Evolutionary conservation across 164 flowering plant species (phyloP).

Genomic region (Liriodendron chinense): DNA sequence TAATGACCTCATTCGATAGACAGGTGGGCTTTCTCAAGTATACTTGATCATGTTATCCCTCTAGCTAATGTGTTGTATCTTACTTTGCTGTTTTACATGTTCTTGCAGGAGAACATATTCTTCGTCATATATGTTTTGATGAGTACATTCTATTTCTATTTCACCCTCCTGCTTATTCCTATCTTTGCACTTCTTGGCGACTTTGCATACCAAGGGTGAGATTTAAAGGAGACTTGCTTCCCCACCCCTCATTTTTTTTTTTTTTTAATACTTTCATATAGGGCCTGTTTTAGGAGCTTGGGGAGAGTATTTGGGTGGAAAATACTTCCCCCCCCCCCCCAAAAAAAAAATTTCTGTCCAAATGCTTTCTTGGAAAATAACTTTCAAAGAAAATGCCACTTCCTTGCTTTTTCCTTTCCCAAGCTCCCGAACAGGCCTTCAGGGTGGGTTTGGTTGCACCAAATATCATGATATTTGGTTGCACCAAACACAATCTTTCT

Average conservation of each 20-base stretch:
- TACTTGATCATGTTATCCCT: not conserved
- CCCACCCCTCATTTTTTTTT: not conserved
- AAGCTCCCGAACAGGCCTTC: too few relatives aligned
- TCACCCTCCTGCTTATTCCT: slow-evolving; percentile 75
- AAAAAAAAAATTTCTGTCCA: too few relatives aligned
- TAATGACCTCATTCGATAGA: slow-evolving; percentile 54
- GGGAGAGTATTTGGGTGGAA: too few relatives aligned
- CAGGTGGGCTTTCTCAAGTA: slow-evolving; percentile 36
- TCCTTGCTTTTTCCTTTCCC: too few relatives aligned
- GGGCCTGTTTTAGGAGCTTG: too few relatives aligned
- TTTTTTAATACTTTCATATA: not conserved
- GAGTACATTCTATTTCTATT: slow-evolving; percentile 82
- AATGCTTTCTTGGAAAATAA: too few relatives aligned
- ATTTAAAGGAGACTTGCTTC: not conserved
- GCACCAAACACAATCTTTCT: too few relatives aligned
- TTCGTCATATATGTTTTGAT: slow-evolving; percentile 75
- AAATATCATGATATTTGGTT: too few relatives aligned
- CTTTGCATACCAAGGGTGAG: slow-evolving; percentile 87
- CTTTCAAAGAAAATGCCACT: too few relatives aligned
- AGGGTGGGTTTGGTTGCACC: too few relatives aligned
- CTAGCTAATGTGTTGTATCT: slow-evolving; percentile 1
- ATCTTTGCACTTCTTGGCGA: slow-evolving; percentile 77
- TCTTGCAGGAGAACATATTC: slow-evolving; percentile 77
- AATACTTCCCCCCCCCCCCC: too few relatives aligned
- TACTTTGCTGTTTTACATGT: slow-evolving; percentile 3